Evolutionary conservation across 192 early-diverging fungal genomes (phyloP).

Genomic region (Coemansia reversa): DNA sequence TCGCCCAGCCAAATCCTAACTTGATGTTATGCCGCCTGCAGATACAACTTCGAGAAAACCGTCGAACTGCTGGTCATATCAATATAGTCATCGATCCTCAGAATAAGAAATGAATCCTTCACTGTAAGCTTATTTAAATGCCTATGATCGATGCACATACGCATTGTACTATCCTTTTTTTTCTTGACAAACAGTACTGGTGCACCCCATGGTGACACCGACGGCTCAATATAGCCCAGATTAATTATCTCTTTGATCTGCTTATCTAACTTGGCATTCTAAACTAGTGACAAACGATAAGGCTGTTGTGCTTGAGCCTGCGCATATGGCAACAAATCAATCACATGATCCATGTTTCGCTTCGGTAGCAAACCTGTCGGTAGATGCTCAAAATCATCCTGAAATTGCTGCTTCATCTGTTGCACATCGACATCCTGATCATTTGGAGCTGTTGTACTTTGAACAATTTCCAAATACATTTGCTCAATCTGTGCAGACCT

Average conservation of each 20-base stretch:
- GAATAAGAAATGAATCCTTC: background rate
- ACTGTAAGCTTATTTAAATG: background rate
- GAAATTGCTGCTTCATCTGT: background rate
- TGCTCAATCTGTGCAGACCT: too few relatives aligned
- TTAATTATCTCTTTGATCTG: background rate
- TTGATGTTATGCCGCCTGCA: too few relatives aligned
- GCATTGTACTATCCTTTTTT: background rate
- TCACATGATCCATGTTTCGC: slow-evolving; percentile 3
- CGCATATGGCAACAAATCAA: background rate
- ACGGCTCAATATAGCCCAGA: background rate
- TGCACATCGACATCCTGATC: background rate
- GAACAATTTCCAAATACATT: background rate
- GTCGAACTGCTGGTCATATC: background rate
- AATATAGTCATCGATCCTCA: background rate
- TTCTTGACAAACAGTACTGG: background rate
- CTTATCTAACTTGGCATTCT: background rate
- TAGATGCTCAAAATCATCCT: slow-evolving; percentile 1
- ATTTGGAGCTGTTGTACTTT: background rate
- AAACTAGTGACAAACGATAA: background rate
- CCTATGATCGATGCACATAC: background rate
- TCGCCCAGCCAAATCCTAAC: too few relatives aligned
- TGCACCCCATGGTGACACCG: too few relatives aligned
- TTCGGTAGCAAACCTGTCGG: background rate
- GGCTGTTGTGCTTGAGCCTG: background rate
- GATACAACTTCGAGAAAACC: too few relatives aligned